Evolutionary conservation across 2,329 filamentous ascomycete genomes (phyloP).

Genomic region (Hortaea werneckii): DNA sequence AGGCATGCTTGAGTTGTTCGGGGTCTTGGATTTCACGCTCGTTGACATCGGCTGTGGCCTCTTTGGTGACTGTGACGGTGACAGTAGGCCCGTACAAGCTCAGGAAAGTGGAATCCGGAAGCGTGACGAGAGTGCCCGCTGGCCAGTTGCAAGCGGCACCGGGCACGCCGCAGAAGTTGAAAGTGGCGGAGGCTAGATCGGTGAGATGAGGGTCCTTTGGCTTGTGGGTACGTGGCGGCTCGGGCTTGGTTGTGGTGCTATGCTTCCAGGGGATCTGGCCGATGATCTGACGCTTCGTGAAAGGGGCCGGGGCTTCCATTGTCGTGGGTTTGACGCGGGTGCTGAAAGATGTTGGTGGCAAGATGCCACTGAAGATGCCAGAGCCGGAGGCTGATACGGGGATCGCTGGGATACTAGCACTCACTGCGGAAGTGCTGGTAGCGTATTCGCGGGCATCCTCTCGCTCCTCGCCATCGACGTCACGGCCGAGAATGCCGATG

Average conservation of each 20-base stretch:
- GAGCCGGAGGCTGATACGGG: not conserved
- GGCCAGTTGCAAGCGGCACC: not conserved
- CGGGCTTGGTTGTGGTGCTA: not conserved
- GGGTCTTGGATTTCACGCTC: not conserved
- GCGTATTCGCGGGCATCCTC: not conserved
- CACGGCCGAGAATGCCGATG: too few species aligned
- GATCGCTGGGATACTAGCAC: not conserved
- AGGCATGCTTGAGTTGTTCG: not conserved
- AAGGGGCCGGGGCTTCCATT: not conserved
- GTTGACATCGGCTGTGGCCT: too few species aligned
- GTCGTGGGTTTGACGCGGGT: not conserved
- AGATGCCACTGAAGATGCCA: not conserved
- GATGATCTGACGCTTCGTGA: not conserved
- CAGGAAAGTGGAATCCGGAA: not conserved
- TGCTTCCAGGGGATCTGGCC: not conserved
- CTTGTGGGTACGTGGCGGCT: not conserved
- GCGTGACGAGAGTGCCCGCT: not conserved
- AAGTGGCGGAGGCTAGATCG: not conserved
- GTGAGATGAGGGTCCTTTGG: not conserved
- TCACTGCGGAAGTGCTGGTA: not conserved
- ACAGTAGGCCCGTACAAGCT: too few species aligned
- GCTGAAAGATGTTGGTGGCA: not conserved
- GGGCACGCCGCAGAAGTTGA: conserved; percentile 2
- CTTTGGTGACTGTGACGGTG: too few species aligned
- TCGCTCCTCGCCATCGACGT: not conserved